Percentiles rank a stretch among this genome's conserved stretches.
Evolutionary conservation across 129 eudicot genomes (phyloP).

Genomic region (Flaveria robusta): DNA sequence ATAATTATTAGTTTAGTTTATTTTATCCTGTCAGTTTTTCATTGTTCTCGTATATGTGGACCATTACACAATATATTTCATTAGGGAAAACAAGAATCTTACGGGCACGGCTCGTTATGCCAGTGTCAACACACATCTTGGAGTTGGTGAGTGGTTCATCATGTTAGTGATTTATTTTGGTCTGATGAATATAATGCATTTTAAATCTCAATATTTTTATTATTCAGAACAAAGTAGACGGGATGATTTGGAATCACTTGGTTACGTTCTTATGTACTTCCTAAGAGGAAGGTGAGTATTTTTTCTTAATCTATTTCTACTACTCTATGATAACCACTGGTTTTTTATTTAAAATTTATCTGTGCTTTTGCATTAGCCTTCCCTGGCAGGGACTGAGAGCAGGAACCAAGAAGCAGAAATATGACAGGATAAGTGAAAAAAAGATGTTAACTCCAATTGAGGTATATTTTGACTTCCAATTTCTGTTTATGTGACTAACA

Average conservation of each 20-base stretch:
- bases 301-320: not conserved
- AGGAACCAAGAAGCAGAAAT: conserved; percentile 94
- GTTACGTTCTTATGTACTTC: conserved; percentile 95
- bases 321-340: not conserved
- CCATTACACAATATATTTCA: conserved; percentile 11
- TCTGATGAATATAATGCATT: not conserved
- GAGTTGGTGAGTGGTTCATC: conserved; percentile 71
- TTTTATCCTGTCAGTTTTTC: not conserved
- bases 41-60: not conserved
- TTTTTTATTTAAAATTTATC: not conserved
- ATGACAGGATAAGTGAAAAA: conserved; percentile 94
- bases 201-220: not conserved
- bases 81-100: conserved; percentile 96
- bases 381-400: conserved; percentile 99
- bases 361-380: conserved; percentile 52
- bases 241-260: conserved; percentile 99
- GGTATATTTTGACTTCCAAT: conserved; percentile 41
- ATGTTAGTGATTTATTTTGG: not conserved
- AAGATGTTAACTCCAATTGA: conserved; percentile 90
- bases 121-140: conserved; percentile 95
- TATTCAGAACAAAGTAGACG: conserved; percentile 93
- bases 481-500: conserved; percentile 4
- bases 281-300: conserved; percentile 86
- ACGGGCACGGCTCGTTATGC: conserved; percentile 99
- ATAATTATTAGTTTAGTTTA: not conserved